These are phyloP conservation scores for Tolypocladium album DNA, from an alignment of 2,329 filamentous ascomycete genomes.

Conservation along the genomic window DNA sequence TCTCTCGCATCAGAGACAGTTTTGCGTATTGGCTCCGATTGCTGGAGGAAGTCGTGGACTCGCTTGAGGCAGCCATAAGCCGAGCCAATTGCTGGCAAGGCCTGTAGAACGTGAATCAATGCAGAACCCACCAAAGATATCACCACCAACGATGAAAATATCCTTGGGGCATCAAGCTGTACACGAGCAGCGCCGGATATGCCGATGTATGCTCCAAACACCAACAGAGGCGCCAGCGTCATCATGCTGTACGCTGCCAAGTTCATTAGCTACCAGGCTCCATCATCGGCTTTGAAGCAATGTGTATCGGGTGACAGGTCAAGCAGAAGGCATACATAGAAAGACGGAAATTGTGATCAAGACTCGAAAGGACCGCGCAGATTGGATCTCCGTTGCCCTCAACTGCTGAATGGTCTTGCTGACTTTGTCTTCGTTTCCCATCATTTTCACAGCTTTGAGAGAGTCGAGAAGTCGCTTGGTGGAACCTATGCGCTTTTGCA, in stretches of 20 bases:
- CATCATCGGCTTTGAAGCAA: no score
- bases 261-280: no score
- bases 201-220: background rate
- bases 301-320: no score
- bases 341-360: background rate
- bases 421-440: background rate
- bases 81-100: background rate
- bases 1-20: background rate
- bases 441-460: background rate
- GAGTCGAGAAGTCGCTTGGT: background rate
- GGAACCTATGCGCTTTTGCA: background rate
- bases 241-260: background rate
- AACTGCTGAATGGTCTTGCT: background rate
- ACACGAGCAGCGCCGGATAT: background rate
- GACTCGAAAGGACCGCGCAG: background rate
- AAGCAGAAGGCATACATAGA: background rate
- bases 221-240: background rate
- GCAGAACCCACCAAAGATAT: background rate
- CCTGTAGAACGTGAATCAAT: background rate
- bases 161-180: background rate
- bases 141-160: background rate
- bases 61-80: background rate
- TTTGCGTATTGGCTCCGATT: background rate
- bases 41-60: background rate
- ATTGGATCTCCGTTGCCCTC: background rate